Evolutionary conservation across 768 basidiomycete species (phyloP), one percentile per base, ranked within the genome.

Genomic region (Rhizopogon vulgaris): DNA sequence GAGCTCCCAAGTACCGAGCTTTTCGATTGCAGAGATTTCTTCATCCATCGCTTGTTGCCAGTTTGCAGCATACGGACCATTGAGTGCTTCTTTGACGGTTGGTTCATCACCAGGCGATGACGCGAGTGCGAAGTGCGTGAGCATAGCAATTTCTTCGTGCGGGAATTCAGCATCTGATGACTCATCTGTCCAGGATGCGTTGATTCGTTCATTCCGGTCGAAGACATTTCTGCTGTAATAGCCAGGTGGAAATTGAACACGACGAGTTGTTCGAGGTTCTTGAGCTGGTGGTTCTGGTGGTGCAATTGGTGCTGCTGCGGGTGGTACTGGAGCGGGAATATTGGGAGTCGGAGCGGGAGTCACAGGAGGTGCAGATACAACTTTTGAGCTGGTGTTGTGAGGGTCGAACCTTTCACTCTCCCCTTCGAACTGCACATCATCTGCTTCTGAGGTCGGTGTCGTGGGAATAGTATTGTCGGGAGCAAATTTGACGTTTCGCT

Each of bases 11-110:
- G 49, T 47, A 2, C 42, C 25, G 2, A 46, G 17, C 22, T 46
- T 47, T 10, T 51, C 25, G 11, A 55, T 46, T 8, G 17, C 37
- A 7, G 17, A 17, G 3, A 55, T 34, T 41, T 55, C 49, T 1
- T 55, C 37, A 3, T 51, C 28, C 53, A 55, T 50, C 0, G 42
- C 49, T 4, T 32, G 9, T 3, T 10, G 27, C 53, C 53, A 55
- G 8, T 39, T 18, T 1, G 38, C 38, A 10, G 41, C 38, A 22
- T 55, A 36, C 7, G 36, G 24, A 38, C 48, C 53, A 3, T 5
- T 1, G 1, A 54, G 53, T 17, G 48, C 40, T 45, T 42, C 32
- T 2, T 24, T 11, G 7, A 54, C 46, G 12, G 37, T 28, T 27
- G 52, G 52, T 40, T 52, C 51, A 17, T 52, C 51, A 24, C 34